These are phyloP conservation scores for Aureobasidium zeae DNA, from an alignment of 2,329 filamentous ascomycete species.

Conservation along the genomic window DNA sequence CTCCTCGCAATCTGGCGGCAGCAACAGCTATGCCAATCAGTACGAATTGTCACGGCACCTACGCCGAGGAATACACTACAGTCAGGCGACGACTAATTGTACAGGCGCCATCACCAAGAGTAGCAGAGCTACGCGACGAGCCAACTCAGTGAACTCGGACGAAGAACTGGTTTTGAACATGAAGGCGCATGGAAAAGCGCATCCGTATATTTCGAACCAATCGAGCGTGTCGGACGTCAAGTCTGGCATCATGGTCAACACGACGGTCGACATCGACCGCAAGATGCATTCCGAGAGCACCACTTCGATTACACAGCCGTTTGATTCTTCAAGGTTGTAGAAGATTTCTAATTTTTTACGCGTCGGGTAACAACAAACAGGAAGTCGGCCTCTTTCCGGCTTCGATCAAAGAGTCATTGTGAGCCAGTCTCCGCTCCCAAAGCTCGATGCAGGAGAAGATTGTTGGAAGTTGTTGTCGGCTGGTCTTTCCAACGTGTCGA, in stretches of 20 bases:
- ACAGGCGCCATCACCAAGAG: not conserved
- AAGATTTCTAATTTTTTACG: no score
- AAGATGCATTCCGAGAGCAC: no score
- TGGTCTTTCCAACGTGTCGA: no score
- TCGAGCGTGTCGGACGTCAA: slow-evolving; percentile 8
- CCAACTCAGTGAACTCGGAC: not conserved
- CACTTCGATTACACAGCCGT: no score
- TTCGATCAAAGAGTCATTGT: no score
- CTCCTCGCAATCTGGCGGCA: not conserved
- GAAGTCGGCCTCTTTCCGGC: no score
- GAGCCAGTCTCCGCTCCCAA: no score
- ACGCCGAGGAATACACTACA: not conserved
- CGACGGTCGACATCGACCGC: slow-evolving; percentile 5
- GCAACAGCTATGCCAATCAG: slow-evolving; percentile 10
- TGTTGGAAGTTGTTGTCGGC: no score
- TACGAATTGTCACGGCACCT: slow-evolving; percentile 8
- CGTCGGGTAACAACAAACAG: no score
- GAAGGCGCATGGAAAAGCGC: slow-evolving; percentile 10
- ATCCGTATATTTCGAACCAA: slow-evolving; percentile 2
- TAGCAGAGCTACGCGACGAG: not conserved
- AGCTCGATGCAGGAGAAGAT: no score
- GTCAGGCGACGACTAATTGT: not conserved
- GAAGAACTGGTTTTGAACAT: slow-evolving; percentile 10
- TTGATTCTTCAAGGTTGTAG: no score
- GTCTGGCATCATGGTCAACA: slow-evolving; percentile 1